Evolutionary conservation across 2,329 filamentous ascomycete species (phyloP).

Genomic region (Pseudocercospora musae): DNA sequence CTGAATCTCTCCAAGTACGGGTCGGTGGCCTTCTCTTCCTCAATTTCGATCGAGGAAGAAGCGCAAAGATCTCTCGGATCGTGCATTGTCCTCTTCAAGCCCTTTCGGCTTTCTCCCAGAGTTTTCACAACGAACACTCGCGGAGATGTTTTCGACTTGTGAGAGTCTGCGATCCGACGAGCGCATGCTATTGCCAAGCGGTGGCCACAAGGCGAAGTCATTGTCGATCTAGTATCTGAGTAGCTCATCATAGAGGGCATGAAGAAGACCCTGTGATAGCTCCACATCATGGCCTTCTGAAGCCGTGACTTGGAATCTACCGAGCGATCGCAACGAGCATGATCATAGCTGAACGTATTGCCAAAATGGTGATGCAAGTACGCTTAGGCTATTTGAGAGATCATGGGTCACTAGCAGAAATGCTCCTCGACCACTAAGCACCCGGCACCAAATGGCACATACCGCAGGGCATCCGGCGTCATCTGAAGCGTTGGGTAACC

Average conservation of each 20-base stretch:
- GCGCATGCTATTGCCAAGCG: background rate
- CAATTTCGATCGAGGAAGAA: background rate
- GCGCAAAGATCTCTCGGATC: background rate
- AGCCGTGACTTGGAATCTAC: constrained; percentile 8
- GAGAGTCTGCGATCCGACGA: background rate
- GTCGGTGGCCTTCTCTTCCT: constrained; percentile 38
- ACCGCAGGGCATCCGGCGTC: background rate
- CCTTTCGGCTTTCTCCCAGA: background rate
- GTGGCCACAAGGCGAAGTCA: background rate
- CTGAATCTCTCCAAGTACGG: constrained; percentile 32
- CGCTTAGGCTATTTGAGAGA: background rate
- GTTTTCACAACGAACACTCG: constrained; percentile 9
- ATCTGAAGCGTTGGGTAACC: background rate
- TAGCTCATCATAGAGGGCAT: background rate
- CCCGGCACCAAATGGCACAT: background rate
- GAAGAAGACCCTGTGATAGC: constrained; percentile 2
- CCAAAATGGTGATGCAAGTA: background rate
- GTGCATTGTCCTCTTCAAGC: constrained; percentile 2
- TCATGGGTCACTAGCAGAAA: constrained; percentile 2
- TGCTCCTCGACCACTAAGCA: background rate
- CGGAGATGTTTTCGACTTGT: background rate
- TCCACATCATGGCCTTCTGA: constrained; percentile 22
- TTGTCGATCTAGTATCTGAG: background rate
- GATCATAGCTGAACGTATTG: constrained; percentile 34
- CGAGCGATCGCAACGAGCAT: background rate